Base-by-base conservation (phyloP, 2,329 filamentous ascomycete genomes). In the Neopestalotiopsis sp. region DNA sequence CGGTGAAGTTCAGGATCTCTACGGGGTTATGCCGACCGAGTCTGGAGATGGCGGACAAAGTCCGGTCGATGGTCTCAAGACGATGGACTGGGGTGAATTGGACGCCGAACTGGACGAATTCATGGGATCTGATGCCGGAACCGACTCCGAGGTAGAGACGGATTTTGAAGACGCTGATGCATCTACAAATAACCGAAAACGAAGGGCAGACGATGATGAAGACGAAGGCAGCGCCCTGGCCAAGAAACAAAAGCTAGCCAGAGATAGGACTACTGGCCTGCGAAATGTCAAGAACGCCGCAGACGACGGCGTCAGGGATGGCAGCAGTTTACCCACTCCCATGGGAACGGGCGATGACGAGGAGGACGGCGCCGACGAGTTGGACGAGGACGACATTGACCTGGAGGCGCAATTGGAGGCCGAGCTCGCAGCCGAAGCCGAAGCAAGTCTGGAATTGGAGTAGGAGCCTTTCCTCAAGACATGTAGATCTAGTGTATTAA, bases 51-150 rank as follows among this genome's bases (percentile, higher is more conserved):
- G 76, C 7, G 74, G 76, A 65, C 72, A 67, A 12, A 80, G 77
- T 34, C 78, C 79, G 7, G 73, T 79, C 14, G 75, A 78, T 5
- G 73, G 72, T n/a, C 73, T 79, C 17, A 72, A 76, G n/a, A 71
- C 73, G 20, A 76, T 75, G 64, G 75, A 75, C 10, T 79, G 78
- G 78, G 76, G 74, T 64, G 82, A 80, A 6, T 80, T 87, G 4
- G 87, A 91, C 67, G 87, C 89, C 64, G 91, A 93, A 74, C 80
- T 93, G 0, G 85, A 86, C 30, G 91, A 91, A 30, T 92, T 92
- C 73, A 81, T 93, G 76, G 84, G 85, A 10, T 80, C 79, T 12
- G 85, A 85, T 68, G 81, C 85, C 63, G 84, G 84, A 5, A 63
- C 67, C n/a, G 69, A 68, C 17, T 67, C 67, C 12, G 69, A 70